A percentile compares a stretch with the other conserved stretches of the same genome.
phyloP scores from a whole-genome alignment of 106 monocot genomes.

The Dendrobium nobile region DNA sequence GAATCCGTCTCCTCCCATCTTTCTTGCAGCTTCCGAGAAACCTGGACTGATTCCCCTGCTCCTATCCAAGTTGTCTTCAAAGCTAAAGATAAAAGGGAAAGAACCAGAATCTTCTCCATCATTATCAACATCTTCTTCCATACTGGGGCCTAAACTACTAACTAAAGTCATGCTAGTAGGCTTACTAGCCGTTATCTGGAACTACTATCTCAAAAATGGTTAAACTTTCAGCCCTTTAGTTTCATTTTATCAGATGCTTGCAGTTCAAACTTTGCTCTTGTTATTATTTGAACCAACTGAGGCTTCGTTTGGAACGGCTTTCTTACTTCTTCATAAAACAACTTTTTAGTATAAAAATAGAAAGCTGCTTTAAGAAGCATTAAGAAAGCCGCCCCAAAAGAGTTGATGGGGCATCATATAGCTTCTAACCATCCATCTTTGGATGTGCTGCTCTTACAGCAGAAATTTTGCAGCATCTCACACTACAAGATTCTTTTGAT shows the following conservation, averaged over 20 bases:
- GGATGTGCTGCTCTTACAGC: background rate
- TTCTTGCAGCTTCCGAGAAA: constrained; percentile 23
- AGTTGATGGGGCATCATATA: background rate
- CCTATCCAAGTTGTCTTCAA: constrained; percentile 34
- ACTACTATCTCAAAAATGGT: constrained; percentile 35
- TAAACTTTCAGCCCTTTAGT: background rate
- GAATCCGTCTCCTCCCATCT: background rate
- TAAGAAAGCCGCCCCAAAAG: too few species aligned
- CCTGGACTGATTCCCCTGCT: constrained; percentile 43
- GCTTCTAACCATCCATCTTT: background rate
- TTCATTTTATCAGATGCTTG: background rate
- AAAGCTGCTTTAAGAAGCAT: too few species aligned
- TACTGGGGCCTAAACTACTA: constrained; percentile 28
- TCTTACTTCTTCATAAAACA: too few species aligned
- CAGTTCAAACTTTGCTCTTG: background rate
- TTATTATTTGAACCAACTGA: background rate
- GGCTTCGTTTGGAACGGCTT: too few species aligned
- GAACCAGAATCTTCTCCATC: constrained; percentile 4
- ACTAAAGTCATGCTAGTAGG: constrained; percentile 47
- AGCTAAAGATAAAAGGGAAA: constrained; percentile 37
- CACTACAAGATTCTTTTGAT: background rate
- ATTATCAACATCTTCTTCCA: constrained; percentile 18
- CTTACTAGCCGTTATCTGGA: constrained; percentile 37
- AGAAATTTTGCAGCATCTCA: background rate
- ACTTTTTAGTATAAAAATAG: too few species aligned